Percentiles rank a stretch among this genome's conserved stretches.
Conservation (phyloP, 345 rosid genomes). For the Ceriops decandra region DNA sequence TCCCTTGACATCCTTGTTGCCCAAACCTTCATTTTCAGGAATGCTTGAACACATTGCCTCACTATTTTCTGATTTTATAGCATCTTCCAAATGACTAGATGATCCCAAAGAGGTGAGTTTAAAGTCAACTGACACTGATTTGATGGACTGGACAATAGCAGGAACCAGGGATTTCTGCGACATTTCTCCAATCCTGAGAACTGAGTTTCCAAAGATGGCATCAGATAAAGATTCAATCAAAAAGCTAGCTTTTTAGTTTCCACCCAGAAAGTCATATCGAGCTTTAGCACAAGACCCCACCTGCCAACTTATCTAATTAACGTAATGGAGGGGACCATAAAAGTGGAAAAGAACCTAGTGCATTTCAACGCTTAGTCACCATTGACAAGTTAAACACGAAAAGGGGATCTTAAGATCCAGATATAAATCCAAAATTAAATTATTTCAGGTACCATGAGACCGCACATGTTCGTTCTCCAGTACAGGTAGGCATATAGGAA, state of each 20-base stretch:
- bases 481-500: background rate
- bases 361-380: constrained; percentile 36
- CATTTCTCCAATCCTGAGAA: constrained; percentile 49
- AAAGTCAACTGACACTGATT: constrained; percentile 67
- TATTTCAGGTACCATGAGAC: background rate
- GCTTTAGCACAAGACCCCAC: constrained; percentile 56
- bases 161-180: constrained; percentile 40
- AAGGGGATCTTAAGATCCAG: background rate
- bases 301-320: constrained; percentile 36
- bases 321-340: constrained; percentile 66
- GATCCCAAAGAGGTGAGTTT: constrained; percentile 48
- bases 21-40: constrained; percentile 41
- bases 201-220: constrained; percentile 27
- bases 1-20: constrained; percentile 32
- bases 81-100: constrained; percentile 39
- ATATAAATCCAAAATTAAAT: constrained; percentile 9
- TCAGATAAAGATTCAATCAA: constrained; percentile 29
- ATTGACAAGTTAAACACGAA: constrained; percentile 33
- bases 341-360: constrained; percentile 42
- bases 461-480: background rate
- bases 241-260: constrained; percentile 38
- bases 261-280: constrained; percentile 32
- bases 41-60: constrained; percentile 23
- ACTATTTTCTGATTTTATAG: constrained; percentile 18
- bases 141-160: constrained; percentile 57